Evolutionary conservation across 805 yeast genomes (phyloP), one percentile per base, ranked within the genome.

Genomic region (Wickerhamomyces xylosicus): DNA sequence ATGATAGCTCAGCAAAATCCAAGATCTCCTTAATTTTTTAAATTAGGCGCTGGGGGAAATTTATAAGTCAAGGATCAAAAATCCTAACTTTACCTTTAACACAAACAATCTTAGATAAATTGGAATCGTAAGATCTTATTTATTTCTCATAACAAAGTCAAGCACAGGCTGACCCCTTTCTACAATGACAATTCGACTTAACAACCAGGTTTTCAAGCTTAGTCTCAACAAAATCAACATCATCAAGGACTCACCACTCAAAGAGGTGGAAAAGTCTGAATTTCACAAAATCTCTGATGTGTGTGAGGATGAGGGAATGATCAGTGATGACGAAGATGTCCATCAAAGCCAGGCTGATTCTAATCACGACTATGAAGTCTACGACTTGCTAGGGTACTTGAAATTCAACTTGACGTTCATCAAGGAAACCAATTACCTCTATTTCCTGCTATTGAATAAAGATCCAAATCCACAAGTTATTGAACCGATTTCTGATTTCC

Each of bases 401-500:
- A 15, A 31, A 16, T 31, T 31, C 19, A 31, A 31, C 13, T 17
- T 31, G 33, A 31, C 17, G 4, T 31, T 31, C 33, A 31, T 31
- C 15, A 17, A 31, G 9, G 19, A 31, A 17, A 31, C 33, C 18
- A 31, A 17, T 15, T 31, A 31, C 13, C 5, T 31, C 14, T 31
- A 31, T 14, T 31, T 31, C 15, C 33, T n/a, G 13, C 19, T 31
- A 7, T 17, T 31, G 19, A 17, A 31, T 17, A 8, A 16, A 16
- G 33, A 31, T 31, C 19, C 19, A 16, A 17, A 16, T 11, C 33
- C 33, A 31, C 9, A 6, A 8, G 33, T 31, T 5, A 15, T 17
- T 16, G 33, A 31, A 8, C 33, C 17, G 15, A 14, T 31, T 15
- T 18, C 17, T 28, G 48, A 44, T 33, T 50, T 47, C 35, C 35